Conservation (phyloP, 2,329 filamentous ascomycete genomes). For the Corynespora cassiicola region DNA sequence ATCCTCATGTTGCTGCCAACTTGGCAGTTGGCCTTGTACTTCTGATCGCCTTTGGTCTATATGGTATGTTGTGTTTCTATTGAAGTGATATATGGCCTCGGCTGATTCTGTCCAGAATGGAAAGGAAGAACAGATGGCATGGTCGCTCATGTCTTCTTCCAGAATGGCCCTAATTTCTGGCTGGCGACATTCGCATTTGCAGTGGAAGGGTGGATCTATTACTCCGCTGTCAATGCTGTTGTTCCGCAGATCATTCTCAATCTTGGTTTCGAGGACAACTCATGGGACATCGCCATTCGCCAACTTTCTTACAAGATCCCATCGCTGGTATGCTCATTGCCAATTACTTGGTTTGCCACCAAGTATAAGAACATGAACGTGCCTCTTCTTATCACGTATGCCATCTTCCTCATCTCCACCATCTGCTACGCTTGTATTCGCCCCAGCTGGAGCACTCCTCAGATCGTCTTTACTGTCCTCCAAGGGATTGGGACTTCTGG, state of each 20-base stretch:
- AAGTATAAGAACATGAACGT: slow-evolving; percentile 35
- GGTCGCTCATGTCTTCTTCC: slow-evolving; percentile 64
- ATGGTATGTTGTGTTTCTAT: slow-evolving; percentile 18
- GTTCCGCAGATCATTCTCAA: slow-evolving; percentile 40
- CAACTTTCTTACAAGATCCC: slow-evolving; percentile 37
- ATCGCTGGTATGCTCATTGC: slow-evolving; percentile 24
- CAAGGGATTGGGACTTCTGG: slow-evolving; percentile 35
- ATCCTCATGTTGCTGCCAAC: slow-evolving; percentile 31
- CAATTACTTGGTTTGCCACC: slow-evolving; percentile 36
- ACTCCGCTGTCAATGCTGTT: slow-evolving; percentile 40
- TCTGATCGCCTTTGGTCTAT: slow-evolving; percentile 33
- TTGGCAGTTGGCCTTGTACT: slow-evolving; percentile 28
- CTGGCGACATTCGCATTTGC: slow-evolving; percentile 63
- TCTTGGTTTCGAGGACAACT: slow-evolving; percentile 35
- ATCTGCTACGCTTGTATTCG: slow-evolving; percentile 33
- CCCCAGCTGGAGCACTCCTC: slow-evolving; percentile 29
- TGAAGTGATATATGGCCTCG: not conserved
- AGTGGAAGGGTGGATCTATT: slow-evolving; percentile 66
- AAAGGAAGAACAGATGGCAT: slow-evolving; percentile 62
- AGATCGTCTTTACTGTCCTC: slow-evolving; percentile 34
- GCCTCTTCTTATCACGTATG: slow-evolving; percentile 32
- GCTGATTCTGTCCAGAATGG: slow-evolving; percentile 53
- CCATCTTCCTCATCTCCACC: slow-evolving; percentile 32
- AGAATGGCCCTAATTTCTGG: slow-evolving; percentile 60
- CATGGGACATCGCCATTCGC: slow-evolving; percentile 37